Evolutionary conservation across 495 filamentous ascomycete species (phyloP).

Genomic region (Podospora australis): DNA sequence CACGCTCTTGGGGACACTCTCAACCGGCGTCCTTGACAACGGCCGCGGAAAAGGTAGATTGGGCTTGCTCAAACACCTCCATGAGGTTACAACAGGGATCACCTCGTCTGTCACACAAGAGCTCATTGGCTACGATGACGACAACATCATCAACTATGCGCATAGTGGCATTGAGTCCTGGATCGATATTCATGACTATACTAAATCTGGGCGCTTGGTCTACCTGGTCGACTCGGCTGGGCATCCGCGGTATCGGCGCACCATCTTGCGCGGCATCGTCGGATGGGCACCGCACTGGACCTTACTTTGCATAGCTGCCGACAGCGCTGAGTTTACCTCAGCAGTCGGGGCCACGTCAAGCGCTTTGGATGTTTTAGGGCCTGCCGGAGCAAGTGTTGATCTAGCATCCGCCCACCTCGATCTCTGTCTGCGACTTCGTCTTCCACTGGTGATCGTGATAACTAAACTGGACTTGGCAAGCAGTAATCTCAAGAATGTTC

Average conservation of each 20-base stretch:
- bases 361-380: constrained; percentile 44
- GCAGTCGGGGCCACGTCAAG: constrained; percentile 29
- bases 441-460: constrained; percentile 72
- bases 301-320: constrained; percentile 78
- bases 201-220: constrained; percentile 67
- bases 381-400: constrained; percentile 47
- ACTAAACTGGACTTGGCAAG: constrained; percentile 89
- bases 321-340: constrained; percentile 50
- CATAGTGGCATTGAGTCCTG: constrained; percentile 80
- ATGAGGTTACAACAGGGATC: constrained; percentile 84
- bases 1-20: constrained; percentile 79
- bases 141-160: constrained; percentile 78
- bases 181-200: constrained; percentile 84
- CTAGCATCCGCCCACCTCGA: constrained; percentile 76
- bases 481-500: constrained; percentile 59
- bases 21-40: constrained; percentile 83
- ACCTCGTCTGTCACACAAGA: constrained; percentile 93
- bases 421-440: constrained; percentile 69
- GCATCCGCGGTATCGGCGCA: constrained; percentile 78
- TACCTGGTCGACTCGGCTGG: constrained; percentile 89
- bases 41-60: constrained; percentile 83
- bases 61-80: constrained; percentile 84
- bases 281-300: constrained; percentile 97
- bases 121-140: constrained; percentile 70
- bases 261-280: constrained; percentile 78